Conservation (phyloP, 352 stramenopile species). For the Pythium grandisporangium region DNA sequence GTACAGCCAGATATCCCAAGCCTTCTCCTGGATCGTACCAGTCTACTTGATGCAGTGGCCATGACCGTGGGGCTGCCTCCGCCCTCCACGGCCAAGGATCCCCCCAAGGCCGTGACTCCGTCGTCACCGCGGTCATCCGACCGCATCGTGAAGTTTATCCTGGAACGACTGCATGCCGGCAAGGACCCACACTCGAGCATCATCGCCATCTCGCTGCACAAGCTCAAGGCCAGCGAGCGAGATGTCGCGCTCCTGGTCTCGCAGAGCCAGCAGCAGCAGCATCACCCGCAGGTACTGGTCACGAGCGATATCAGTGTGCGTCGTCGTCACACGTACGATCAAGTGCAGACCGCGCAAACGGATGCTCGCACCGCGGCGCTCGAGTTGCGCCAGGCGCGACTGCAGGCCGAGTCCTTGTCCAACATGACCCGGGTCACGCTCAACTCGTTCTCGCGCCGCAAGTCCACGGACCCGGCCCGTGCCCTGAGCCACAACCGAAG, state of each 20-base stretch:
- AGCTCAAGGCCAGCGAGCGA: slow-evolving; percentile 53
- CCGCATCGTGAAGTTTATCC: slow-evolving; percentile 54
- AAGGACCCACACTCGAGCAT: slow-evolving; percentile 27
- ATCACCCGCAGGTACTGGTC: too few species aligned
- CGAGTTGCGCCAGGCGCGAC: slow-evolving; percentile 66
- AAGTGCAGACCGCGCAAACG: slow-evolving; percentile 69
- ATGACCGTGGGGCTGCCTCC: slow-evolving; percentile 11
- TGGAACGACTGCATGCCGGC: slow-evolving; percentile 56
- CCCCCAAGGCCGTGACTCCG: slow-evolving; percentile 1
- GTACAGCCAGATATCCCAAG: too few species aligned
- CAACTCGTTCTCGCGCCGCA: slow-evolving; percentile 38
- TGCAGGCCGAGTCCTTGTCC: slow-evolving; percentile 64
- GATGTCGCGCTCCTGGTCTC: slow-evolving; percentile 37
- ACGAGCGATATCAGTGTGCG: slow-evolving; percentile 44
- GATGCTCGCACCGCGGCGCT: slow-evolving; percentile 49
- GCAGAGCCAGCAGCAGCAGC: slow-evolving; percentile 11
- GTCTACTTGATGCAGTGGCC: slow-evolving; percentile 28
- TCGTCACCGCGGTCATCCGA: slow-evolving; percentile 13
- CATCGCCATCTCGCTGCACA: slow-evolving; percentile 53
- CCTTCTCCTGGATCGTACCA: slow-evolving; percentile 46
- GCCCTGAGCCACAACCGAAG: slow-evolving; percentile 2
- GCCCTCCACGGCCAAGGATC: too few species aligned
- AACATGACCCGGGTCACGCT: slow-evolving; percentile 64
- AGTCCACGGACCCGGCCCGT: neutral
- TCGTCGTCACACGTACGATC: slow-evolving; percentile 72